Percentiles rank a stretch among this genome's conserved stretches.
phyloP scores from a whole-genome alignment of 257 asterid species.

The Fraxinus anomala region DNA sequence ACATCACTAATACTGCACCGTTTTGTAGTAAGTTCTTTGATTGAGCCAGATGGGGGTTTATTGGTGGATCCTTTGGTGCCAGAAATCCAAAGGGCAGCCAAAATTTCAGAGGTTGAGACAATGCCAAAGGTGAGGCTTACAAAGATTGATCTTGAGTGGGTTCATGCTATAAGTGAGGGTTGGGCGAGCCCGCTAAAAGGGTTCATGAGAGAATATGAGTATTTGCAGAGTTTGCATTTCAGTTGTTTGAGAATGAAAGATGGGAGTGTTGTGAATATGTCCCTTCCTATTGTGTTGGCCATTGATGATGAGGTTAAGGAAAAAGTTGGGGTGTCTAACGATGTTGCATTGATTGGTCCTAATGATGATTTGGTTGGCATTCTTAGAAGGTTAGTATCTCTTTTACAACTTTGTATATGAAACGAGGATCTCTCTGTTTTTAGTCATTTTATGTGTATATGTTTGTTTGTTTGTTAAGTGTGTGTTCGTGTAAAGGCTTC shows the following conservation, averaged over 20 bases:
- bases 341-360: constrained; percentile 64
- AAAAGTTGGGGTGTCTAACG: constrained; percentile 40
- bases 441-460: too few species aligned
- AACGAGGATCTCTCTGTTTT: background rate
- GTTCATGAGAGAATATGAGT: constrained; percentile 82
- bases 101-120: constrained; percentile 48
- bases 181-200: constrained; percentile 87
- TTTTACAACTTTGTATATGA: background rate
- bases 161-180: constrained; percentile 75
- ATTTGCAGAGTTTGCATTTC: constrained; percentile 84
- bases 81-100: constrained; percentile 43
- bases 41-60: constrained; percentile 75
- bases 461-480: too few species aligned
- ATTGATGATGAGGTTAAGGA: constrained; percentile 65
- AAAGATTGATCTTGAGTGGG: constrained; percentile 81
- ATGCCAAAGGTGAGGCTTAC: constrained; percentile 61
- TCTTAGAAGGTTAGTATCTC: constrained; percentile 60
- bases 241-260: constrained; percentile 64
- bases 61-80: constrained; percentile 77
- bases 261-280: constrained; percentile 73
- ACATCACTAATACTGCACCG: constrained; percentile 26
- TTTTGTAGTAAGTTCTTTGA: too few species aligned
- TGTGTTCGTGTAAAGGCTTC: too few species aligned
- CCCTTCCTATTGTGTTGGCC: constrained; percentile 79
- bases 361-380: constrained; percentile 56